phyloP scores from a whole-genome alignment of 2,329 filamentous ascomycete genomes.

The Botrytis fragariae region DNA sequence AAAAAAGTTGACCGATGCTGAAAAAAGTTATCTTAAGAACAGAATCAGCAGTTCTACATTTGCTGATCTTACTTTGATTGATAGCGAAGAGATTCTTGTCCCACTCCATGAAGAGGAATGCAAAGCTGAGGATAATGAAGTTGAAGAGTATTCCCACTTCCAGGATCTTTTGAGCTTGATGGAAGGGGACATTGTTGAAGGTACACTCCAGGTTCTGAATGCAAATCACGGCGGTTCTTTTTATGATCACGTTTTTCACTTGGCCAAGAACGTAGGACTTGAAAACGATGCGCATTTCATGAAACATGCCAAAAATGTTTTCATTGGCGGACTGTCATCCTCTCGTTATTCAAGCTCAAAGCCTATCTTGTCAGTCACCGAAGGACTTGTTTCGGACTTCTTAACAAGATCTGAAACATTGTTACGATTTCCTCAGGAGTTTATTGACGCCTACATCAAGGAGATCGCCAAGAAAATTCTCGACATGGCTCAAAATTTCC shows the following conservation, averaged over 20 bases:
- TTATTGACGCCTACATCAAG: conserved; percentile 9
- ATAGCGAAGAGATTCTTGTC: conserved; percentile 16
- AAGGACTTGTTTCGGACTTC: conserved; percentile 11
- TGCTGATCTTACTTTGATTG: conserved; percentile 18
- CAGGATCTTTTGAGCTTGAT: conserved; percentile 20
- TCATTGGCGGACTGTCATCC: conserved; percentile 17
- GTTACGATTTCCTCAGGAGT: not conserved
- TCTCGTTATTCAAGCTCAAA: conserved; percentile 18
- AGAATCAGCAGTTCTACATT: conserved; percentile 23
- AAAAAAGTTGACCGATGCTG: too few relatives aligned
- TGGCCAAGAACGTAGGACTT: conserved; percentile 8
- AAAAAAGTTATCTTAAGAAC: not conserved
- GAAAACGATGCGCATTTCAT: conserved; percentile 17
- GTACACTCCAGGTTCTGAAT: conserved; percentile 15
- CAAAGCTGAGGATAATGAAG: not conserved
- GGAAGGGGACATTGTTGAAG: conserved; percentile 3
- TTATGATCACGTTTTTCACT: conserved; percentile 15
- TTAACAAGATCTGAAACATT: conserved; percentile 13
- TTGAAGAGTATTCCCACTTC: not conserved
- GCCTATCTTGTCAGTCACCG: conserved; percentile 4
- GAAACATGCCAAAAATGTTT: conserved; percentile 18
- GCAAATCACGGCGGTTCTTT: conserved; percentile 14
- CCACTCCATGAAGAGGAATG: conserved; percentile 19
- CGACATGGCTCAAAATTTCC: conserved; percentile 18
- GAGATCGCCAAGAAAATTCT: conserved; percentile 18